Base-by-base conservation (phyloP, 164 flowering plant species). In the Magnolia changhungtana region DNA sequence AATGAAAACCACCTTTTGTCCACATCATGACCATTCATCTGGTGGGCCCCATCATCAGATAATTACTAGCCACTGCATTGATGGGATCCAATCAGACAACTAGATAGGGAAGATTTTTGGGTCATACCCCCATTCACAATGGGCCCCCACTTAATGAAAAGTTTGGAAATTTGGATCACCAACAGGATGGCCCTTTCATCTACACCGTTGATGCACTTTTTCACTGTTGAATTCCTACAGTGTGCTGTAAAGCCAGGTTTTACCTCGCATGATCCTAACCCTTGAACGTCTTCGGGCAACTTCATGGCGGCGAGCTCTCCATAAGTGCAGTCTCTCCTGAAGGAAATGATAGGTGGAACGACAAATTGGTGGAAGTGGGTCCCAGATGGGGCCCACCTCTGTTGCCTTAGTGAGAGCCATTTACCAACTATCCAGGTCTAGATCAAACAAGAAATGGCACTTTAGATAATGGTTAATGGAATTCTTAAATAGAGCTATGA, bases 381-480 rank as follows among this genome's bases (percentile, higher is more conserved):
- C 45, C 98, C 98, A 0, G 82, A 5, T 65, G 98, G 95, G 0
- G 98, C 98, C 92, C 93, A 92, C 13, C 81, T 87, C 77, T 95
- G 98, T 78, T 90, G 83, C 69, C 89, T 77, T 27, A 88, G 91
- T 5, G 93, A 90, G 50, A 88, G 82, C 97, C 97, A 95, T 78
- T 95, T 95, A 16, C 99, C 99, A 10, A 90, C 93, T 0, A 94
- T 88, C 99, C 99, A 96, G 61, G 97, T 85, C 99, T 96, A 27
- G 29, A 31, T 6, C 11, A 37, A 55, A 18, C 69, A 74, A 14
- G 11, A 67, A 13, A 68, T 27, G 29, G 31, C 9, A 65, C 68
- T 20, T 65, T 65, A 65, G 16, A 5, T 24, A 18, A 29, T 16
- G 50, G 71, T 68, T 68, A 1, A 68, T 31, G 71, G 71, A 55